Evolutionary conservation across 169 alveolate species (phyloP).

Genomic region (Plasmodium relictum): DNA sequence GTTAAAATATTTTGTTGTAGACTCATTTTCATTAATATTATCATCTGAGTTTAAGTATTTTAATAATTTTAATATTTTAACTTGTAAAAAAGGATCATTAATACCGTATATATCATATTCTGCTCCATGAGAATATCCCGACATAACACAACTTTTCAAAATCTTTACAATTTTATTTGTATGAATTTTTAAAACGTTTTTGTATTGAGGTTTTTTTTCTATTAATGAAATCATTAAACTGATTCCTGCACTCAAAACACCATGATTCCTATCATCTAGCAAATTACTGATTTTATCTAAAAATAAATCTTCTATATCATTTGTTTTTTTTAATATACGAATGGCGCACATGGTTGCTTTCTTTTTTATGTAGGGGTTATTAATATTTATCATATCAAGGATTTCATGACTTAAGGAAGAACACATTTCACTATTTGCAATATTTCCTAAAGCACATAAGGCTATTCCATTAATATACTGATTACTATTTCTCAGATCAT

Average conservation of each 20-base stretch:
- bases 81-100: constrained; percentile 85
- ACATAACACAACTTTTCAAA: constrained; percentile 75
- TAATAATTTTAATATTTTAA: constrained; percentile 79
- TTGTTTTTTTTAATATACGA: constrained; percentile 82
- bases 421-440: constrained; percentile 98
- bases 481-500: constrained; percentile 95
- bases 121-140: constrained; percentile 75
- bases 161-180: constrained; percentile 79
- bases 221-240: constrained; percentile 93
- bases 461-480: constrained; percentile 97
- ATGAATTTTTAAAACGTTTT: constrained; percentile 70
- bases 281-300: constrained; percentile 90
- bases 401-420: constrained; percentile 93
- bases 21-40: constrained; percentile 68
- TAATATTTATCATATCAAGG: constrained; percentile 92
- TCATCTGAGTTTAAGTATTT: constrained; percentile 76
- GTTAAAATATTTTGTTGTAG: constrained; percentile 21
- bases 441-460: constrained; percentile 97
- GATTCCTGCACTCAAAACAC: constrained; percentile 95
- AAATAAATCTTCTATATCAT: constrained; percentile 90
- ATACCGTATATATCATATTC: constrained; percentile 82
- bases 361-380: constrained; percentile 96
- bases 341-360: constrained; percentile 95
- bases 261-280: constrained; percentile 97
- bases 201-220: constrained; percentile 90